A percentile compares a stretch with the other conserved stretches of the same genome.
Evolutionary conservation across 1,284 basidiomycete genomes (phyloP).

Genomic region (Singerocomus inundabilis): DNA sequence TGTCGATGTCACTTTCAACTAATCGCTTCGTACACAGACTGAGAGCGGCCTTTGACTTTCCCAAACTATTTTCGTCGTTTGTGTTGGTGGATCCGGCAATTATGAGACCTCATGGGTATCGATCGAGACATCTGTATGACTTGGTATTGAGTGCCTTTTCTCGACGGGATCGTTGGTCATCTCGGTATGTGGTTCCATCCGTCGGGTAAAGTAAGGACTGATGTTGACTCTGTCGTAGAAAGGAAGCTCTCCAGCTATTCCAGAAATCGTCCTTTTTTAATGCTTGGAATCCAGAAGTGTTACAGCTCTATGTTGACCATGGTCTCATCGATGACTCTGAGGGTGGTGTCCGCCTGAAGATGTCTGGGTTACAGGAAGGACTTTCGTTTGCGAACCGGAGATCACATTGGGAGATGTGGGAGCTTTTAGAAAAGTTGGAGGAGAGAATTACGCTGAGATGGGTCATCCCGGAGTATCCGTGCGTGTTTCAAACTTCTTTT

Average conservation of each 20-base stretch:
- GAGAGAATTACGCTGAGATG: conserved; percentile 50
- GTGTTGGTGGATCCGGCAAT: conserved; percentile 83
- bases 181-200: conserved; percentile 41
- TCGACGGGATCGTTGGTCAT: conserved; percentile 65
- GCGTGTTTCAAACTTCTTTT: conserved; percentile 2
- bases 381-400: conserved; percentile 49
- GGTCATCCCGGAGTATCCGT: conserved; percentile 56
- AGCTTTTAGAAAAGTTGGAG: conserved; percentile 46
- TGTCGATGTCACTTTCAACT: background rate
- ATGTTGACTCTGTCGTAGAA: conserved; percentile 37
- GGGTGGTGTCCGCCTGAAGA: conserved; percentile 56
- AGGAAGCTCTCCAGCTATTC: conserved; percentile 59
- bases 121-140: conserved; percentile 9
- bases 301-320: conserved; percentile 67
- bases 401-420: conserved; percentile 44
- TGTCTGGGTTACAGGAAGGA: conserved; percentile 57
- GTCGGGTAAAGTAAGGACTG: background rate
- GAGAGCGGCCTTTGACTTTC: conserved; percentile 60
- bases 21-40: conserved; percentile 37
- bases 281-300: conserved; percentile 68
- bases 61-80: conserved; percentile 69
- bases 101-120: conserved; percentile 27
- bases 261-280: conserved; percentile 65
- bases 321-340: conserved; percentile 44
- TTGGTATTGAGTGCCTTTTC: conserved; percentile 51